Percentiles rank a stretch among this genome's conserved stretches.
These are phyloP conservation scores for Lipomyces yarrowii DNA, from an alignment of 1,139 yeast species.

Conservation along the genomic window DNA sequence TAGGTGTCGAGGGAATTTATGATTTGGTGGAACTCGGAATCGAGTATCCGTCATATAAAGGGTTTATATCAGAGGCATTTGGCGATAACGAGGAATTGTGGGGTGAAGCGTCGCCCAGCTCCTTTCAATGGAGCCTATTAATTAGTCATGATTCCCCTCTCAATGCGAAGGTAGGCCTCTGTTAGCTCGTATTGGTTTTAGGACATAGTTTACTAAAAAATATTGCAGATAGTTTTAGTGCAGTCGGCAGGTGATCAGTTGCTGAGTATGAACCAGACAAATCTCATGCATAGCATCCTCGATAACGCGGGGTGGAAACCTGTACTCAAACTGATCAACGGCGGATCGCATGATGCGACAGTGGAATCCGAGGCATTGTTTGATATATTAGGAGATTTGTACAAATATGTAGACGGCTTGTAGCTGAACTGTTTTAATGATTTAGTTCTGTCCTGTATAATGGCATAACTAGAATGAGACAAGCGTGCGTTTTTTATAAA, in stretches of 20 bases:
- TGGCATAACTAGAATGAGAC: too few species aligned
- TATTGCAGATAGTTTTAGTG: constrained; percentile 21
- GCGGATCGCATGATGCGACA: constrained; percentile 27
- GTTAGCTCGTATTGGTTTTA: neutral
- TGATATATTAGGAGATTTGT: constrained; percentile 5
- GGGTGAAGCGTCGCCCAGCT: constrained; percentile 39
- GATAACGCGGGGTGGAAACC: constrained; percentile 8
- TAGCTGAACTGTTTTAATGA: neutral
- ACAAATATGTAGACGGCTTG: constrained; percentile 6
- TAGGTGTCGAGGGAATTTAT: constrained; percentile 58
- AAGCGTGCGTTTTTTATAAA: too few species aligned
- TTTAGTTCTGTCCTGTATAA: too few species aligned
- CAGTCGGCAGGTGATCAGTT: constrained; percentile 32
- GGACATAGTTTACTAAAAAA: neutral
- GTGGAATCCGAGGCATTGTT: constrained; percentile 16
- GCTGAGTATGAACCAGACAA: constrained; percentile 29
- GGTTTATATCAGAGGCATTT: constrained; percentile 53
- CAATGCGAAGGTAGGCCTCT: constrained; percentile 4
- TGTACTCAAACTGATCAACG: constrained; percentile 18
- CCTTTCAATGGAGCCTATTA: constrained; percentile 24
- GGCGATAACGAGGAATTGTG: constrained; percentile 41
- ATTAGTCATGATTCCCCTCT: neutral
- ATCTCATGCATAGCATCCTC: constrained; percentile 5
- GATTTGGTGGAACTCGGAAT: constrained; percentile 47
- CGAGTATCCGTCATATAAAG: constrained; percentile 51